Percentiles rank a stretch among this genome's conserved stretches.
These are phyloP conservation scores for Madurella fahalii DNA, from an alignment of 2,329 filamentous ascomycete genomes.

Conservation along the genomic window DNA sequence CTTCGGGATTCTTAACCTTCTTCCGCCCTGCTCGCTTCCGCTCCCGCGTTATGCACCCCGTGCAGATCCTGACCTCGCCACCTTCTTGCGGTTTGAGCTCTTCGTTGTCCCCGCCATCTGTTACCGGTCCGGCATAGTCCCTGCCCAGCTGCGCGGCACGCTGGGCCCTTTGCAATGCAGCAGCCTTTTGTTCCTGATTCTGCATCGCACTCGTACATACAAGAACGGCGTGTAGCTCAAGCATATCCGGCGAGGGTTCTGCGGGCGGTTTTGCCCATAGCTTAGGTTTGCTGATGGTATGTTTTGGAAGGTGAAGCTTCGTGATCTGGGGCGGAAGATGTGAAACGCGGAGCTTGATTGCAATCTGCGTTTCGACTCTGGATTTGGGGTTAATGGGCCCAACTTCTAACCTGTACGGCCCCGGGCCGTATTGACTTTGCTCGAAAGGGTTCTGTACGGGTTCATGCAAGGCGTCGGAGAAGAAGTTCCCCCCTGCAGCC, in stretches of 20 bases:
- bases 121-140: slow-evolving; percentile 17
- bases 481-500: slow-evolving; percentile 3
- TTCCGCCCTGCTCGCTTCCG: slow-evolving; percentile 87
- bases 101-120: slow-evolving; percentile 26
- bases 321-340: slow-evolving; percentile 71
- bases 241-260: slow-evolving; percentile 64
- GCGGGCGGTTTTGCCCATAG: slow-evolving; percentile 70
- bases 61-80: slow-evolving; percentile 89
- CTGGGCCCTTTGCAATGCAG: slow-evolving; percentile 60
- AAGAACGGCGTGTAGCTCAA: slow-evolving; percentile 75
- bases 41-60: slow-evolving; percentile 87
- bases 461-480: not conserved
- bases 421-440: slow-evolving; percentile 22
- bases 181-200: slow-evolving; percentile 60
- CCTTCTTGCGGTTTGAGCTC: slow-evolving; percentile 68
- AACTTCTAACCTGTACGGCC: slow-evolving; percentile 49
- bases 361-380: slow-evolving; percentile 93
- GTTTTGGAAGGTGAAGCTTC: slow-evolving; percentile 78
- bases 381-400: slow-evolving; percentile 74
- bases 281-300: slow-evolving; percentile 94
- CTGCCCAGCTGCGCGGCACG: slow-evolving; percentile 36
- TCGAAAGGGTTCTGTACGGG: slow-evolving; percentile 4
- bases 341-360: slow-evolving; percentile 74
- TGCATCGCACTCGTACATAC: slow-evolving; percentile 93
- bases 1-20: slow-evolving; percentile 88